These are phyloP conservation scores for Amanita pallidorosea DNA, from an alignment of 768 basidiomycete species.

Conservation along the genomic window DNA sequence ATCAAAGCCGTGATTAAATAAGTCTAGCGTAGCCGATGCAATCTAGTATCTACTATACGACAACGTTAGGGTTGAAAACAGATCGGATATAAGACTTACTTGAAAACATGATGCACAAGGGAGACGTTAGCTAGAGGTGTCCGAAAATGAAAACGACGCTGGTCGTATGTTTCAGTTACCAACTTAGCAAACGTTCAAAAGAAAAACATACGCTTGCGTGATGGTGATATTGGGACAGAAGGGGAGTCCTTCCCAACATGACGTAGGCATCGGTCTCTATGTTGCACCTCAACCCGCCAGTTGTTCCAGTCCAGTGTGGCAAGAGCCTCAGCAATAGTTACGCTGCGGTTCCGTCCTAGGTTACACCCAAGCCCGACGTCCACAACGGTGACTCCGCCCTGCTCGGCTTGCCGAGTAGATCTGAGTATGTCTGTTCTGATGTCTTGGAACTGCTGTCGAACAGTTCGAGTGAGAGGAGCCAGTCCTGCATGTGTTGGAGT, in stretches of 20 bases:
- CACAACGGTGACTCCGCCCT: not conserved
- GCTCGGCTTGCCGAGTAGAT: not conserved
- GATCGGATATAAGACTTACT: not conserved
- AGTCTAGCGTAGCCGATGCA: no score
- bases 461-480: not conserved
- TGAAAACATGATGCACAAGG: not conserved
- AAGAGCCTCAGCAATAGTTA: constrained; percentile 3
- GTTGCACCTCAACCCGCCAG: not conserved
- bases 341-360: constrained; percentile 1
- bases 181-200: not conserved
- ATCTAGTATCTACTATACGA: not conserved
- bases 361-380: constrained; percentile 2
- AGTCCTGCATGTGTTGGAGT: constrained; percentile 2
- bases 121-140: not conserved
- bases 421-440: not conserved
- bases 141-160: not conserved
- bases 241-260: constrained; percentile 3
- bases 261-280: not conserved
- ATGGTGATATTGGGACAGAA: not conserved
- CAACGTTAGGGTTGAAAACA: not conserved
- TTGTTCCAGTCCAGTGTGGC: not conserved
- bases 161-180: not conserved
- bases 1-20: no score
- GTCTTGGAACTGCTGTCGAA: not conserved
- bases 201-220: not conserved